These are phyloP conservation scores for Raffaelea albimanens DNA, from an alignment of 2,329 filamentous ascomycete genomes.

Conservation along the genomic window DNA sequence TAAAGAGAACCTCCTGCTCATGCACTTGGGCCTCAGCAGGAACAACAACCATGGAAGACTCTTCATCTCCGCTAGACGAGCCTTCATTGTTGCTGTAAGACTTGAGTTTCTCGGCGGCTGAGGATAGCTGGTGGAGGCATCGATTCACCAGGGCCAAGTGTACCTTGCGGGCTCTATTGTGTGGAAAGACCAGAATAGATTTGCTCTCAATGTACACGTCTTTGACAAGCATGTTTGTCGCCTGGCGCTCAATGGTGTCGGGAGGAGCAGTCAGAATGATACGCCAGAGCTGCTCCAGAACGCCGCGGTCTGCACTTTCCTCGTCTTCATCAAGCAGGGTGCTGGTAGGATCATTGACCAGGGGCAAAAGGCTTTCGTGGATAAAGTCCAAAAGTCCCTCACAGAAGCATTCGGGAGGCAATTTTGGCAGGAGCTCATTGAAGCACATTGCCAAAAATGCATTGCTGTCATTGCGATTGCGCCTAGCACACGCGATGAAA, in stretches of 20 bases:
- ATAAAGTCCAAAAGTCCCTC: slow-evolving; percentile 55
- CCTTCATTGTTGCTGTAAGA: slow-evolving; percentile 27
- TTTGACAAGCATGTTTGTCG: slow-evolving; percentile 60
- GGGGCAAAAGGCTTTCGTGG: slow-evolving; percentile 36
- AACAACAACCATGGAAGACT: slow-evolving; percentile 40
- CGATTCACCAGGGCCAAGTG: slow-evolving; percentile 65
- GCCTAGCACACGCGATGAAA: slow-evolving; percentile 39
- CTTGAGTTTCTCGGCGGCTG: slow-evolving; percentile 50
- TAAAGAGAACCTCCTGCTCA: slow-evolving; percentile 54
- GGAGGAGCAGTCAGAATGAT: slow-evolving; percentile 63
- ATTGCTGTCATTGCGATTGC: slow-evolving; percentile 42
- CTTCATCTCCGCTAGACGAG: slow-evolving; percentile 34
- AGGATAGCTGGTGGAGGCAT: slow-evolving; percentile 61
- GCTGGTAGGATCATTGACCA: slow-evolving; percentile 33
- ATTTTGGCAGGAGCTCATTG: slow-evolving; percentile 43
- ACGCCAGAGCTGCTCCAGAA: slow-evolving; percentile 70
- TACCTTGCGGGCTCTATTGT: slow-evolving; percentile 40
- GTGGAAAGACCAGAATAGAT: slow-evolving; percentile 39
- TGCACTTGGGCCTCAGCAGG: slow-evolving; percentile 35
- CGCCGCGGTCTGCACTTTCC: slow-evolving; percentile 40
- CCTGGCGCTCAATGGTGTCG: slow-evolving; percentile 54
- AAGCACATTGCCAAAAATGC: slow-evolving; percentile 47
- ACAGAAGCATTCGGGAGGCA: slow-evolving; percentile 51
- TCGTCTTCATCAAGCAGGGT: slow-evolving; percentile 39
- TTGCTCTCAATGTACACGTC: slow-evolving; percentile 57